Base-by-base conservation (phyloP, 2,329 filamentous ascomycete genomes). In the Hymenoscyphus albidus region DNA sequence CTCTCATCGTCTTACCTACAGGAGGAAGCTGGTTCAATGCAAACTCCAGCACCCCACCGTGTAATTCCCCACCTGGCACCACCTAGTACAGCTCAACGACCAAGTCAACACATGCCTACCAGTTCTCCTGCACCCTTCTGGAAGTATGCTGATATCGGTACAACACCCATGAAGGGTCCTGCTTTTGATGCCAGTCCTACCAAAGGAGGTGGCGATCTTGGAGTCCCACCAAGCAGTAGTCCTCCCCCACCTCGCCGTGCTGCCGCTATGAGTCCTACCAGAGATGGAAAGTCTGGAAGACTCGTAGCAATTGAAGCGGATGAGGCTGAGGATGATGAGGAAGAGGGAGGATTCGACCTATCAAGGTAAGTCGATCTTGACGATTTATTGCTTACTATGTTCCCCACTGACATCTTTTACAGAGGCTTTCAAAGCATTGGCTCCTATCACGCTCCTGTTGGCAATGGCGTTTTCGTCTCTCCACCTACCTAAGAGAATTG, bases 61-160 rank as follows among this genome's bases (percentile, higher is more conserved):
- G 87, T 92, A 66, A 86, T 91, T 67, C 91, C 91, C 38, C 86
- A 85, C 70, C 82, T 94, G 51, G 90, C 89, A 0, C 92, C 92
- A 38, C 91, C 91, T 0, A 93, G 89, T 72, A 94, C 91, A 5
- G 87, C 90, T 5, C 90, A 93, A 74, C 83, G 91, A 63, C 92
- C 92, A 10, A 93, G 90, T 73, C 90, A 93, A 73, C 91, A 92
- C 75, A 92, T 94, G 85, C 90, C 91, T 40, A 93, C 92, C 57
- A 92, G 89, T 70, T 93, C 90, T 39, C 92, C 92, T 0, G 92
- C 92, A 0, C 91, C 91, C 0, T 95, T 96, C 76, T 96, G 92
- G 92, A 93, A 91, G 76, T 95, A 91, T 76, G 88, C 90, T 51
- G 90, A 93, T 69, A 84, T 92, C 65, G 48, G 85, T 32, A 91